Evolutionary conservation across 768 basidiomycete genomes (phyloP), one percentile per base, ranked within the genome.

Genomic region (Phlebiopsis gigantea): DNA sequence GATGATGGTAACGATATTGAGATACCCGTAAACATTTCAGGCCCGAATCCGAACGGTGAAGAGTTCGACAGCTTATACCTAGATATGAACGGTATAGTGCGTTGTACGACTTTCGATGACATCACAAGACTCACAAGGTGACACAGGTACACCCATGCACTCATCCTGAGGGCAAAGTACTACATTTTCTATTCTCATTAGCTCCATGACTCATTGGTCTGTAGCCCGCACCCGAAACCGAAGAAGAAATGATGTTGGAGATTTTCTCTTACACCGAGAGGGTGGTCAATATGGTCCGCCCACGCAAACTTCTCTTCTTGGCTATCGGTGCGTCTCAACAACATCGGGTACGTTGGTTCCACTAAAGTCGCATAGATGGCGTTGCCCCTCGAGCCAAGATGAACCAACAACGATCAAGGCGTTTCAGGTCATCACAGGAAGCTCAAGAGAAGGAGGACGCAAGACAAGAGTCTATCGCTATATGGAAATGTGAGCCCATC

Each of bases 171-270:
- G 96, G 95, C 66, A 95, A 90, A 79, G 92, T 85, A 58, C 25
- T 29, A 21, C 43, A 6, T n/a, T 24, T 45, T 22, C 26, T 26
- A 26, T 14, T 47, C 17, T 26, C 22, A 6, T 24, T 26, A 25
- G n/a, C n/a, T 22, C 46, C 24, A 25, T 25, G 15, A 17, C 55
- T 52, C 9, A 17, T 55, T 54, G 54, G 1, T 47, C 29, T 44
- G 29, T 63, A 95, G 88, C 94, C 96, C 31, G 85, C 97, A 5
- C 97, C 97, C 0, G 93, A 97, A 71, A 98, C 94, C 1, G 97
- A 99, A 69, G 92, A 94, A 67, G 94, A 97, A 50, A 99, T 99
- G 97, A 99, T 99, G 97, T 67, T 92, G 5, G 97, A 98, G 71
- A 80, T 99, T 29, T 98, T 99, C 76, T 84, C 80, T 52, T 99